Evolutionary conservation across 805 yeast species (phyloP), one percentile per base, ranked within the genome.

Genomic region (Ogataea zsoltii): DNA sequence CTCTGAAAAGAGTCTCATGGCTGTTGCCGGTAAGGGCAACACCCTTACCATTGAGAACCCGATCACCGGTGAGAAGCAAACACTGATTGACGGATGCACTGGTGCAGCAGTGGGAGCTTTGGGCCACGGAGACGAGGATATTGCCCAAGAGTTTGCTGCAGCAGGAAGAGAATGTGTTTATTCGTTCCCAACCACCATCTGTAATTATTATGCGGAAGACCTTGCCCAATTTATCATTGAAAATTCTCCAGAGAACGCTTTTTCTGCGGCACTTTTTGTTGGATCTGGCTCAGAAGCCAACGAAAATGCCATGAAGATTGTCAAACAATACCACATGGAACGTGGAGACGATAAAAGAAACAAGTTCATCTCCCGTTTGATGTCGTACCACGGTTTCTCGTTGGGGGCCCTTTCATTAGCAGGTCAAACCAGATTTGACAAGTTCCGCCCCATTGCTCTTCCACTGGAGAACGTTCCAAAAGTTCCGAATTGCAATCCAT

Each of bases 251-350:
- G 54, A 64, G 33, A 67, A 62, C 33, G 71, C 65, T 7, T 72
- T 71, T 48, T 52, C 62, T 3, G 64, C 73, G 19, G 76, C 72
- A 12, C 48, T 70, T 38, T 67, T 87, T 49, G 76, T 80, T 51
- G 84, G 84, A 55, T 79, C 88, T 2, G 95, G 95, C 42, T 75
- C 90, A 16, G 92, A 85, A 63, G 88, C 92, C 38, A 85, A 85
- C 57, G 92, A 85, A 60, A 88, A 88, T 28, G 90, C 90, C 3
- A 63, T 85, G 57, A 85, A 85, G 62, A 83, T 85, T 58, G 85
- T 85, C 19, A 65, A 68, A 52, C 79, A 75, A 56, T 74, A 74
- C 53, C 70, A 65, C 49, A 54, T 68, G 39, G 79, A 75, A 56
- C 67, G 61, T 18, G 74, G 74, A 29, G 72, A 71, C 45, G 59